Evolutionary conservation across 805 yeast species (phyloP).

Genomic region (Yamadazyma takamatsuzukensis): DNA sequence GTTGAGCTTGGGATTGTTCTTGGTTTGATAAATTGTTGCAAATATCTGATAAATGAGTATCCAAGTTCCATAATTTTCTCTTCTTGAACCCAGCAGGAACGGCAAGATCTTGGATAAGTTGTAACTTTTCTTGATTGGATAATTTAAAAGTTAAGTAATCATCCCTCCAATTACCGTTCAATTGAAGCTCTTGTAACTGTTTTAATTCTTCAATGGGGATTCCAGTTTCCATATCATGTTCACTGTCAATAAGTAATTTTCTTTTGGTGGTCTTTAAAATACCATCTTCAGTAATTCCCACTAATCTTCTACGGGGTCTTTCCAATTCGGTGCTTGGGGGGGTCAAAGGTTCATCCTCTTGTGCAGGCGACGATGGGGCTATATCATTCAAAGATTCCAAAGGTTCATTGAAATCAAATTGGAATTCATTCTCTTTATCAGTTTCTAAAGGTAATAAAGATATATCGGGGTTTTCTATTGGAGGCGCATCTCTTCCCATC

Average conservation of each 20-base stretch:
- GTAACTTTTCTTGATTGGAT: slow-evolving; percentile 29
- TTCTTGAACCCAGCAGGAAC: slow-evolving; percentile 25
- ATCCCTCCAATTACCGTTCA: slow-evolving; percentile 15
- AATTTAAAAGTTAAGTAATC: slow-evolving; percentile 22
- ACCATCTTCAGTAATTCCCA: slow-evolving; percentile 39
- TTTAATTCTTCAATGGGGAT: slow-evolving; percentile 31
- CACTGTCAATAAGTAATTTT: slow-evolving; percentile 43
- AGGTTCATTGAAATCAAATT: slow-evolving; percentile 38
- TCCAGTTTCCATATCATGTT: slow-evolving; percentile 43
- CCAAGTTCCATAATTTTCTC: slow-evolving; percentile 16
- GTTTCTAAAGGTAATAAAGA: slow-evolving; percentile 12
- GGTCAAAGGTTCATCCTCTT: slow-evolving; percentile 19
- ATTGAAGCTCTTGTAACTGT: slow-evolving; percentile 23
- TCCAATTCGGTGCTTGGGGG: slow-evolving; percentile 14
- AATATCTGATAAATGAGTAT: slow-evolving; percentile 8
- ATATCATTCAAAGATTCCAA: slow-evolving; percentile 30
- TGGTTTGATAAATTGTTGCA: slow-evolving; percentile 7
- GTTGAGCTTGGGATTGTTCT: slow-evolving; percentile 14
- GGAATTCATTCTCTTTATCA: slow-evolving; percentile 17
- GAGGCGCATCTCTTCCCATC: slow-evolving; percentile 44
- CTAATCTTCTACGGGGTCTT: slow-evolving; percentile 23
- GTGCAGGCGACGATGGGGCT: slow-evolving; percentile 9
- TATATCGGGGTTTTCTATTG: slow-evolving; percentile 20
- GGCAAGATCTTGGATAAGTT: slow-evolving; percentile 31
- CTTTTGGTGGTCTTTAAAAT: slow-evolving; percentile 45